These are phyloP conservation scores for Volvox reticuliferus DNA, from an alignment of 139 green algal species.

Conservation along the genomic window DNA sequence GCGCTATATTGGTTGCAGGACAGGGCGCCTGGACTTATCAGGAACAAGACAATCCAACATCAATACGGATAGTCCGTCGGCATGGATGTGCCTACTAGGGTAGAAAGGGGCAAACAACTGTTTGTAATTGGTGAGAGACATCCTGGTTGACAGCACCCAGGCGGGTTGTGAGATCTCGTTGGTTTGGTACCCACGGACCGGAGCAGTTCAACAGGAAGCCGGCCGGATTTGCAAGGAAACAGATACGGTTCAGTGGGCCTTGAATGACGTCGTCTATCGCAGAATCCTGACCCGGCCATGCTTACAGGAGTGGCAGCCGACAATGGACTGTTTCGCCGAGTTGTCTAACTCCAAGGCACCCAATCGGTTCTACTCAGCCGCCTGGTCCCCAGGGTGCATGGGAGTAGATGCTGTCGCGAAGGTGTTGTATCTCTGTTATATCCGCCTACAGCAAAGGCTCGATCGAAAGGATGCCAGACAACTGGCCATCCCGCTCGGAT, in stretches of 20 bases:
- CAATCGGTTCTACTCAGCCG: too few relatives aligned
- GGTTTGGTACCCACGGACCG: too few relatives aligned
- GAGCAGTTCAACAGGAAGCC: background rate
- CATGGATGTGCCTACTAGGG: too few relatives aligned
- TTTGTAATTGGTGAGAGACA: background rate
- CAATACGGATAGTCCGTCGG: constrained; percentile 25
- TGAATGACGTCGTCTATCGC: background rate
- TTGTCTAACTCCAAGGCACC: too few relatives aligned
- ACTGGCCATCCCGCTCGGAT: too few relatives aligned
- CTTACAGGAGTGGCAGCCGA: background rate
- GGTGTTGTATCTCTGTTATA: too few relatives aligned
- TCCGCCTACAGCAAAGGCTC: too few relatives aligned
- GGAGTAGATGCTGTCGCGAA: too few relatives aligned
- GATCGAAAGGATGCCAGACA: too few relatives aligned
- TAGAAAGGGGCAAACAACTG: background rate
- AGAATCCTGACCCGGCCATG: background rate
- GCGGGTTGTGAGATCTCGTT: background rate
- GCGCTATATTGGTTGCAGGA: background rate
- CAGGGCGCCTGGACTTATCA: background rate
- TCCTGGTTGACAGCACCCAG: background rate
- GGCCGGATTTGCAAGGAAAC: background rate
- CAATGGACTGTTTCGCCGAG: too few relatives aligned
- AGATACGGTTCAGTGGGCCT: background rate
- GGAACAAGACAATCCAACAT: background rate
- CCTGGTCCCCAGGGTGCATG: too few relatives aligned